These are phyloP conservation scores for Phytophthora litchii DNA, from an alignment of 352 stramenopile species.

Conservation along the genomic window DNA sequence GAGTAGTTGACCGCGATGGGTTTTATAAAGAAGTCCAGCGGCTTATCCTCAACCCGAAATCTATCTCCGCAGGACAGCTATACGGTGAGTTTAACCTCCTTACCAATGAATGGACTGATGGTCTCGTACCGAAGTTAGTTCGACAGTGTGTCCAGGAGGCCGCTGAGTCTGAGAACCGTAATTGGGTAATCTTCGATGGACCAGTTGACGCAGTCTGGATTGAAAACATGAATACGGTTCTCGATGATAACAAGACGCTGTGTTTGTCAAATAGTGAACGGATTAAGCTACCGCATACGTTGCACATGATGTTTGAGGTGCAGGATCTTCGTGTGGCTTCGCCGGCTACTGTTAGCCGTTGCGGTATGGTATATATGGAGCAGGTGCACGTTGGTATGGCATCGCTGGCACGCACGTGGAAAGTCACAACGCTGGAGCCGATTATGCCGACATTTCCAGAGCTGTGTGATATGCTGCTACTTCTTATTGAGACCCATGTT, in stretches of 20 bases:
- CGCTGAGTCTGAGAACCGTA: slow-evolving; percentile 79
- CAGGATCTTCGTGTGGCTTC: slow-evolving; percentile 90
- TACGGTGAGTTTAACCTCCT: slow-evolving; percentile 95
- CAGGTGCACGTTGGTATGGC: slow-evolving; percentile 85
- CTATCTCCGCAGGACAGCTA: slow-evolving; percentile 94
- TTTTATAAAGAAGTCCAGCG: slow-evolving; percentile 90
- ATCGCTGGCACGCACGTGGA: slow-evolving; percentile 80
- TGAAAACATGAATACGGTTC: slow-evolving; percentile 92
- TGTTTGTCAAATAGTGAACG: slow-evolving; percentile 88
- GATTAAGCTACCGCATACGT: slow-evolving; percentile 84
- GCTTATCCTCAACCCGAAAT: slow-evolving; percentile 94
- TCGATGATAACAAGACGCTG: slow-evolving; percentile 90
- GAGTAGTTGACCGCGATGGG: slow-evolving; percentile 81
- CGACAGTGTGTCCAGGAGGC: slow-evolving; percentile 85
- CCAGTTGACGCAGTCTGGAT: slow-evolving; percentile 94
- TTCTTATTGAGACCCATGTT: slow-evolving; percentile 85
- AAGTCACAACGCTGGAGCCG: slow-evolving; percentile 72
- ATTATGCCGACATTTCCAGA: slow-evolving; percentile 58
- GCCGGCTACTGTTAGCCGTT: slow-evolving; percentile 88
- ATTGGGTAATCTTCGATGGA: slow-evolving; percentile 93
- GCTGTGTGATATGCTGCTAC: slow-evolving; percentile 68
- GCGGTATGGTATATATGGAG: slow-evolving; percentile 94
- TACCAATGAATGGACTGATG: slow-evolving; percentile 95
- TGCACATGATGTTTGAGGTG: slow-evolving; percentile 95
- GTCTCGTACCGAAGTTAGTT: slow-evolving; percentile 93